Conservation (phyloP, 2,329 filamentous ascomycete genomes). For the Phialophora verrucosa region DNA sequence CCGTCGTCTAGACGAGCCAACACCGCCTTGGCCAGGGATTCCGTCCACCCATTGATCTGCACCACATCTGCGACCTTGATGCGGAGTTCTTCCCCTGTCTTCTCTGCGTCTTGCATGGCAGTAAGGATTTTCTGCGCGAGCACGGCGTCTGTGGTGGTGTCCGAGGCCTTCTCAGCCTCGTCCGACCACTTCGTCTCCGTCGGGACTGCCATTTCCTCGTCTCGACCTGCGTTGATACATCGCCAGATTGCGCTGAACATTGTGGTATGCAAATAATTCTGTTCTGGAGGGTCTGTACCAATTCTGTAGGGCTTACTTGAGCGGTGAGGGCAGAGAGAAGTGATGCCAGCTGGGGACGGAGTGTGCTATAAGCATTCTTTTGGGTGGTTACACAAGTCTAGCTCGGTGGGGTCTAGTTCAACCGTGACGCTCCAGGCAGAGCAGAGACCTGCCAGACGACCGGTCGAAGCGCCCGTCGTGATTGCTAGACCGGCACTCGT, state of each 20-base stretch:
- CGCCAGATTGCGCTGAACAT: background rate
- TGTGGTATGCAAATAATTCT: background rate
- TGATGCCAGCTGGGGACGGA: background rate
- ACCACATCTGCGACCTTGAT: slow-evolving; percentile 5
- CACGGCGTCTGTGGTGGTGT: background rate
- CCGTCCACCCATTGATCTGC: slow-evolving; percentile 24
- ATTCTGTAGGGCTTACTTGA: background rate
- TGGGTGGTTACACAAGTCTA: background rate
- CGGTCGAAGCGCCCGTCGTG: background rate
- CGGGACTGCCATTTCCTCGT: background rate
- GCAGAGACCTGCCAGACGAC: background rate
- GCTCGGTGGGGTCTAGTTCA: background rate
- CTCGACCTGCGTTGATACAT: background rate
- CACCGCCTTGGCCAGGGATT: slow-evolving; percentile 1
- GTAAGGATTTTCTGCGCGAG: background rate
- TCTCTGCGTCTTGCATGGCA: slow-evolving; percentile 4
- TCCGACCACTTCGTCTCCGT: background rate
- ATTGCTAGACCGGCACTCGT: background rate
- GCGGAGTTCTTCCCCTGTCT: slow-evolving; percentile 8
- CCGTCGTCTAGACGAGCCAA: background rate
- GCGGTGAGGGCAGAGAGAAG: background rate
- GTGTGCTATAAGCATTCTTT: background rate
- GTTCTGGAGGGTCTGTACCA: background rate
- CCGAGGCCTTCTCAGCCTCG: background rate
- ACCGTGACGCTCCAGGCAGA: background rate